Evolutionary conservation across 441 rosid species (phyloP), one percentile per base, ranked within the genome.

Genomic region (Viola pubescens): DNA sequence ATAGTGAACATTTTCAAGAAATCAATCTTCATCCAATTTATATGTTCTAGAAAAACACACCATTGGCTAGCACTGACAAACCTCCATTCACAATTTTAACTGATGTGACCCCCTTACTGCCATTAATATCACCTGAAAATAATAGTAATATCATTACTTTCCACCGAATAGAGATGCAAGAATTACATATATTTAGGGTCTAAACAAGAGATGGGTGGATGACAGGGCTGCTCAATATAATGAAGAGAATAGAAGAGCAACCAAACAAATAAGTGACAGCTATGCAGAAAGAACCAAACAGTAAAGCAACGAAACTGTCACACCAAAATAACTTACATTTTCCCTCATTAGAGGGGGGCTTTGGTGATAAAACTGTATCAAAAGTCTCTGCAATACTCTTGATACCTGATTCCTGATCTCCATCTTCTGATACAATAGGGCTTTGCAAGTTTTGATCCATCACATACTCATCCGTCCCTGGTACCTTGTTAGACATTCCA

Each of bases 31-130:
- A 52, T 52, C 48, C 46, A 62, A 16, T 56, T 39, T 4, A 12
- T 12, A 51, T 53, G 40, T n/a, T 56, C 52, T 49, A 12, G 39
- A 66, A 66, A 64, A 68, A 42, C 48, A 52, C 34, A 65, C 37
- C 59, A 57, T 53, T 67, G 51, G 60, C 37, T 69, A 69, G 47
- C 34, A 67, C 52, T 57, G 57, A 70, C 87, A 72, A 64, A 91
- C 98, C 98, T 91, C 98, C 98, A 69, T 80, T 85, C 65, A 91
- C 85, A 72, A 82, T 70, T 75, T 77, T 91, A 62, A 88, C 81
- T 48, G 87, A 48, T 70, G 72, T 63, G 11, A 75, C 54, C 47
- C 61, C 77, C 64, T 75, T 75, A 70, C 60, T 77, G 60, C 67
- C 54, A 55, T 63, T 48, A 4, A 63, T 59, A 38, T 74, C 72